These are phyloP conservation scores for Microbotryomycetes sp. DNA, from an alignment of 1,284 basidiomycete genomes.

Conservation along the genomic window DNA sequence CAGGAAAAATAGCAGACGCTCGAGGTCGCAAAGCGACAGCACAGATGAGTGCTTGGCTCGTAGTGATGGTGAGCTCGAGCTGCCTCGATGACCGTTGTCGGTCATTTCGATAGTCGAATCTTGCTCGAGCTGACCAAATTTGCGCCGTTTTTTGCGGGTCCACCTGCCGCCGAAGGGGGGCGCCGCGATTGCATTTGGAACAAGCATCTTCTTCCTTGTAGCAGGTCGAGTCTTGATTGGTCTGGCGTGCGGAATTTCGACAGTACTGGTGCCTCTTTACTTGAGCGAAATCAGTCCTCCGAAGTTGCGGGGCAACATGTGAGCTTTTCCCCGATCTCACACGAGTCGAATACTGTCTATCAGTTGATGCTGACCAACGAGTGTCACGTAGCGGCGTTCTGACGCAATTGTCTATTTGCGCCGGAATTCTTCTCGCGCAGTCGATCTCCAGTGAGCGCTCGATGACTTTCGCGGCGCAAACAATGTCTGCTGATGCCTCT, in stretches of 20 bases:
- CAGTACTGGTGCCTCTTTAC: slow-evolving; percentile 44
- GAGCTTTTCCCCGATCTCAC: neutral
- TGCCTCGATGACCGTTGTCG: neutral
- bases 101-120: neutral
- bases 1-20: slow-evolving; percentile 32
- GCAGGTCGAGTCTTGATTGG: slow-evolving; percentile 38
- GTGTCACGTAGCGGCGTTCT: slow-evolving; percentile 38
- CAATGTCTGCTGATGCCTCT: slow-evolving; percentile 25
- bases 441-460: slow-evolving; percentile 26
- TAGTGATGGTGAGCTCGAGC: slow-evolving; percentile 15
- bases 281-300: slow-evolving; percentile 42
- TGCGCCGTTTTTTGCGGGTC: too few relatives aligned
- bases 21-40: slow-evolving; percentile 31
- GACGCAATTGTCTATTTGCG: slow-evolving; percentile 40
- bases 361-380: neutral
- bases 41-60: slow-evolving; percentile 6
- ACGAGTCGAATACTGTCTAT: neutral
- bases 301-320: slow-evolving; percentile 40
- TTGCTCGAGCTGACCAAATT: neutral
- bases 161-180: slow-evolving; percentile 6
- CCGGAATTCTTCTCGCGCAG: slow-evolving; percentile 37
- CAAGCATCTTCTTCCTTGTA: slow-evolving; percentile 16
- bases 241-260: slow-evolving; percentile 42
- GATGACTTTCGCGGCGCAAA: slow-evolving; percentile 34
- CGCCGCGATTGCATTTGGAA: slow-evolving; percentile 18